Evolutionary conservation across 108 stramenopile species (phyloP), one percentile per base, ranked within the genome.

Genomic region (Nitzschia sp.): DNA sequence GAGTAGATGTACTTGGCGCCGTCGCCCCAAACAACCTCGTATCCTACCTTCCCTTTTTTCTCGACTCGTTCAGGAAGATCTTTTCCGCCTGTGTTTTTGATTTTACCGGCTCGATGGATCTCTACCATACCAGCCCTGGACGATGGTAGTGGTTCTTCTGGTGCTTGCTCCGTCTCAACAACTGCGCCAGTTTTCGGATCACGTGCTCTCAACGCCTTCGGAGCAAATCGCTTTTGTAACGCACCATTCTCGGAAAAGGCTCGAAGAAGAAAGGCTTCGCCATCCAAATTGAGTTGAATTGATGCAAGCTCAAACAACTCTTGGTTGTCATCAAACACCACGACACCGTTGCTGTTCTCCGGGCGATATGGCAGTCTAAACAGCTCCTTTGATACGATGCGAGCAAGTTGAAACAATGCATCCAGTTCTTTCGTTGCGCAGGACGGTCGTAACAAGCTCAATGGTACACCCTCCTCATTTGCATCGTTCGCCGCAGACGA

Each of bases 1-100:
- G 86, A 87, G 59, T 96, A 96, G 25, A 96, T 96, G 48, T 87
- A 80, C 23, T 82, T 89, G 46, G 88, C 76, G 17, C 92, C 89
- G 72, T 94, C 91, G 15, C 84, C 84, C 92, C 92, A 96, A 54
- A 78, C 74, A 17, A 96, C 85, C 58, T 90, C 78, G 79, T 85
- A 94, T 26, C 95, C 95, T 35, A 94, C 92, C 36, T 74, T 76
- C 17, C 87, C 91, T 67, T 94, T 93, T 68, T 82, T 88, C 30
- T 85, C 76, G 5, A 93, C 38, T 25, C 66, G n/a, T 21, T 36
- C 18, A 1, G 28, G 18, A 24, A 65, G 18, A 55, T 25, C 53
- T 25, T 54, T 32, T 59, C 28, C 25, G 77, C 46, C 31, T 61
- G 66, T 5, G 51, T 71, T 21, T 63, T 18, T 34, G 51, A 19